A percentile compares a stretch with the other conserved stretches of the same genome.
Evolutionary conservation across 495 filamentous ascomycete genomes (phyloP).

Genomic region (Penicillium pulvis): DNA sequence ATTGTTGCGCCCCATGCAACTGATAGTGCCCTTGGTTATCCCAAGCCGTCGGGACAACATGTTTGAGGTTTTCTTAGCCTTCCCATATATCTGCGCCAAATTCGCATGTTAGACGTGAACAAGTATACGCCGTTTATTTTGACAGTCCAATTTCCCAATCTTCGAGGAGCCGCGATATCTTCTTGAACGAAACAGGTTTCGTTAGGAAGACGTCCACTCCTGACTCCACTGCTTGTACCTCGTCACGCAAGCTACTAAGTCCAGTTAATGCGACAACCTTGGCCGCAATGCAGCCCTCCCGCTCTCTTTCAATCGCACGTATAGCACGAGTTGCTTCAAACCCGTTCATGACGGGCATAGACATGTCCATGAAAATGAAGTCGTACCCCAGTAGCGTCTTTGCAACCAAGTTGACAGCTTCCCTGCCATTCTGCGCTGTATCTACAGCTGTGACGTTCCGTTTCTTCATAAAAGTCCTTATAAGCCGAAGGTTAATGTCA

Average conservation of each 20-base stretch:
- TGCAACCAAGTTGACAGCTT: constrained; percentile 50
- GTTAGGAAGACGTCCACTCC: constrained; percentile 73
- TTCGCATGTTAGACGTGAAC: neutral
- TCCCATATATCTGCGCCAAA: neutral
- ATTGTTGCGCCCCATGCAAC: neutral
- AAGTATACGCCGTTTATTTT: neutral
- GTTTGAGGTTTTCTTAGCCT: neutral
- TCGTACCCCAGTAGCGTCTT: constrained; percentile 40
- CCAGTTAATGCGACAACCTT: constrained; percentile 72
- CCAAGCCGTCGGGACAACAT: neutral
- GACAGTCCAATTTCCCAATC: neutral
- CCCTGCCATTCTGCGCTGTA: constrained; percentile 50
- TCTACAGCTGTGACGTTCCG: constrained; percentile 36
- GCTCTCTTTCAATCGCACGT: constrained; percentile 56
- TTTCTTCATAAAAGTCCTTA: constrained; percentile 58
- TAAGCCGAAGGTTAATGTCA: constrained; percentile 66
- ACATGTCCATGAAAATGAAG: constrained; percentile 65
- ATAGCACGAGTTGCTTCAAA: constrained; percentile 67
- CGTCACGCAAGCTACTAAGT: constrained; percentile 58
- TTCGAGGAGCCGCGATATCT: constrained; percentile 23
- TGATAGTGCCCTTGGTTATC: neutral
- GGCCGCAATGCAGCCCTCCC: constrained; percentile 30
- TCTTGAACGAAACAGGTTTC: constrained; percentile 61
- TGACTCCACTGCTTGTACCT: constrained; percentile 61
- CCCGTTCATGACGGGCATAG: constrained; percentile 74